Evolutionary conservation across 495 filamentous ascomycete genomes (phyloP), one percentile per base, ranked within the genome.

Genomic region (Hyaloscypha finlandica): DNA sequence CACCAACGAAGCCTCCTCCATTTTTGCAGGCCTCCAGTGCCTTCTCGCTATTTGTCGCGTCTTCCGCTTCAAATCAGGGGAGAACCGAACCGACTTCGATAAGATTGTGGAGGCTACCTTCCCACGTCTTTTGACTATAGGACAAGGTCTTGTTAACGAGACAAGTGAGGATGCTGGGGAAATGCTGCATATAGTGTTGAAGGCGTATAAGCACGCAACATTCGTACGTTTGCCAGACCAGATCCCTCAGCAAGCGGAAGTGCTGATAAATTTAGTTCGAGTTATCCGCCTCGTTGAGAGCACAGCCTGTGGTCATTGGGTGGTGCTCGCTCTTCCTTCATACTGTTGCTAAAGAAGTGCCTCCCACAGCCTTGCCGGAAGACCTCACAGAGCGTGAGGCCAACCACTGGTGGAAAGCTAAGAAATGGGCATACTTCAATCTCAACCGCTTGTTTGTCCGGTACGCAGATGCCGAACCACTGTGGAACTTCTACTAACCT

Each of bases 391-490:
- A 98, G 73, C 86, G 96, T 32, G 96, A 97, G 76, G 83, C 86
- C 63, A 93, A 97, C 75, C 92, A 97, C 75, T 99, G 95, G 94
- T 99, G 95, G 94, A 99, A 98, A 84, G 91, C 93, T 61, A 99
- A 98, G 90, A 99, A 98, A 78, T 98, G 95, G 96, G 90, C 94
- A 6, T 98, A 97, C 76, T 94, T 92, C 70, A 98, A 97, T 78
- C 81, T 99, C 63, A 99, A 99, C 77, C 86, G 95, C 69, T 86
- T 98, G 12, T 99, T 94, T 76, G 94, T 97, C 66, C 85, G 94
- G 91, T 94, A 82, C 54, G 86, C 74, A 53, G 42, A 59, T 53
- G 8, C 60, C 32, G 14, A 37, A 19, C 19, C 6, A 59, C 1
- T 32, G 33, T 61, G 16, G 37, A 52, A 57, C 22, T 59, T 65